Evolutionary conservation across 2,329 filamentous ascomycete species (phyloP).

Genomic region (Incumbomyces lentus): DNA sequence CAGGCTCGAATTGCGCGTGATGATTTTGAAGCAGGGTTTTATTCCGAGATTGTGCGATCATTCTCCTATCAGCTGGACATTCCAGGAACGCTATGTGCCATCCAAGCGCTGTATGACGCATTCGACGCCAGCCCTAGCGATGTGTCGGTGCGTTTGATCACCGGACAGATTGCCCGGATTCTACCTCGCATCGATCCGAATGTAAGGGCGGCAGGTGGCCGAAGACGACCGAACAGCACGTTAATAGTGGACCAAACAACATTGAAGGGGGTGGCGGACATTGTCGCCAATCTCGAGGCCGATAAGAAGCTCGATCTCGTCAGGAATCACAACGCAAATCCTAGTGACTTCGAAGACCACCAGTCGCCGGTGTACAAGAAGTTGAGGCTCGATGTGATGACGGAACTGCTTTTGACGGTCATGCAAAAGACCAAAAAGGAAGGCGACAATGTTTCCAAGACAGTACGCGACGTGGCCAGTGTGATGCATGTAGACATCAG

Average conservation of each 20-base stretch:
- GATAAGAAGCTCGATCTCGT: conserved; percentile 27
- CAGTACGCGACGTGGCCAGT: not conserved
- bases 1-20: conserved; percentile 17
- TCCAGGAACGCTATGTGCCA: conserved; percentile 39
- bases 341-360: conserved; percentile 26
- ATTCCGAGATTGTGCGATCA: conserved; percentile 42
- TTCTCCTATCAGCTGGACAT: conserved; percentile 42
- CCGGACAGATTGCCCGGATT: conserved; percentile 39
- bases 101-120: conserved; percentile 34
- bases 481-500: conserved; percentile 26
- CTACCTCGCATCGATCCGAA: conserved; percentile 19
- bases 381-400: conserved; percentile 35
- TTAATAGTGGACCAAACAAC: conserved; percentile 24
- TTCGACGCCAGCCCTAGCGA: conserved; percentile 39
- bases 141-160: conserved; percentile 37
- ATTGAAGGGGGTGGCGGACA: conserved; percentile 35
- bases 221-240: conserved; percentile 30
- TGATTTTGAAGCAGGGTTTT: conserved; percentile 39
- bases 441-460: conserved; percentile 14
- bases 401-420: conserved; percentile 31
- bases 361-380: conserved; percentile 24
- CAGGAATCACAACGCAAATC: conserved; percentile 22
- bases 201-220: conserved; percentile 16
- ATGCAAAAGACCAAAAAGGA: conserved; percentile 26
- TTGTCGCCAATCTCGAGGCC: conserved; percentile 29